Percentiles rank a stretch among this genome's conserved stretches.
Evolutionary conservation across 2,329 filamentous ascomycete genomes (phyloP).

Genomic region (Fusarium avenaceum): DNA sequence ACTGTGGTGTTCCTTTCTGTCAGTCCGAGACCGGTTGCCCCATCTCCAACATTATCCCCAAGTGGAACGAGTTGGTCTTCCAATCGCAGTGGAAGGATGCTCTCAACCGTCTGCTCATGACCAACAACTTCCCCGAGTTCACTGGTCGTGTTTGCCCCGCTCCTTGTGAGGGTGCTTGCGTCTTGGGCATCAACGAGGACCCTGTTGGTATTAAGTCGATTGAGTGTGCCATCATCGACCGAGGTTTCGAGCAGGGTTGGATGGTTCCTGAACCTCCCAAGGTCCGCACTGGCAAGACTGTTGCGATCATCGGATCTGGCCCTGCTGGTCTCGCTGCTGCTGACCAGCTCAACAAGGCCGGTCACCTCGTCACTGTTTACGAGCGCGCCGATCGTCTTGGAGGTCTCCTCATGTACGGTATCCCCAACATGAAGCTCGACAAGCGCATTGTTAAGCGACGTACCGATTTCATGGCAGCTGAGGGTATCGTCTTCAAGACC

Average conservation of each 20-base stretch:
- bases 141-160: slow-evolving; percentile 97
- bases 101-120: slow-evolving; percentile 91
- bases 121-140: slow-evolving; percentile 98
- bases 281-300: slow-evolving; percentile 86
- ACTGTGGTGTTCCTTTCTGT: slow-evolving; percentile 98
- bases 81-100: slow-evolving; percentile 89
- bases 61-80: slow-evolving; percentile 90
- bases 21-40: slow-evolving; percentile 96
- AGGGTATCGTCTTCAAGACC: slow-evolving; percentile 87
- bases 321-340: slow-evolving; percentile 90
- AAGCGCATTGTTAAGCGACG: slow-evolving; percentile 97
- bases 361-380: slow-evolving; percentile 89
- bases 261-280: slow-evolving; percentile 87
- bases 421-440: slow-evolving; percentile 99
- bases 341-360: slow-evolving; percentile 94
- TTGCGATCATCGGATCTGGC: slow-evolving; percentile 92
- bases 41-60: slow-evolving; percentile 97
- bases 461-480: slow-evolving; percentile 92
- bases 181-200: slow-evolving; percentile 96
- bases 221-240: slow-evolving; percentile 97
- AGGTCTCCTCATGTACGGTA: slow-evolving; percentile 97
- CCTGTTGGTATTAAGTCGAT: slow-evolving; percentile 99
- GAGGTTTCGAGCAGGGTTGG: slow-evolving; percentile 98
- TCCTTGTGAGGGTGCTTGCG: slow-evolving; percentile 95
- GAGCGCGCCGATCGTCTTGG: slow-evolving; percentile 92